Evolutionary conservation across 2,329 filamentous ascomycete species (phyloP), one percentile per base, ranked within the genome.

Genomic region (Paracorniculantispora psalliotae): DNA sequence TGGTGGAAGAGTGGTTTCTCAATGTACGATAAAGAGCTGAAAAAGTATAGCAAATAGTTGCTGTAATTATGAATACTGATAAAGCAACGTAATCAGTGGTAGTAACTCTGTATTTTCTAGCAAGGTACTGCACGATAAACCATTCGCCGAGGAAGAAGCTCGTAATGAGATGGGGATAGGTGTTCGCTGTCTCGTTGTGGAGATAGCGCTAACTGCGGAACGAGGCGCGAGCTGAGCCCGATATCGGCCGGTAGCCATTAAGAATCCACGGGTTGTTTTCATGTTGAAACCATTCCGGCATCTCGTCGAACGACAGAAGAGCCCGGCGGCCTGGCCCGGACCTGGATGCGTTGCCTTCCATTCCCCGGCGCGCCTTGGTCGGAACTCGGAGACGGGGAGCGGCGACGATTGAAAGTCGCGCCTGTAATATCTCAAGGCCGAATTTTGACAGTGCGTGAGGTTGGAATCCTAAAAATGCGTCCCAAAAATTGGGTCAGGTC

Each of bases 121-220:
- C 25, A 57, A 68, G 62, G 56, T 65, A 61, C 44, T 61, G 61
- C 41, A 54, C 56, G 57, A 67, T 60, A 30, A 63, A 61, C 41
- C 60, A 64, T 59, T 75, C 68, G 21, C 67, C 67, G 7, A 72
- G 43, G 5, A 74, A 55, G 57, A 71, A 59, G 23, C 71, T 75
- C 0, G 79, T 78, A 2, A 81, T 62, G 4, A 81, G 69, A 63
- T 73, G 69, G 15, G 69, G 65, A 62, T 66, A 69, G 60, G 72
- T 72, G 62, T 72, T 72, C 61, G 67, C 60, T 3, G 68, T 65
- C 59, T 73, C 68, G 60, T 72, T 73, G 63, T 73, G 69, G 15
- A 72, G 39, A 63, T 77, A 75, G 2, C 65, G 61, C 69, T 71
- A 74, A 57, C 76, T 79, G 26, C 63, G 54, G 53, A 79, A 64